A percentile compares a stretch with the other conserved stretches of the same genome.
Conservation (phyloP, 176 grass and related monocot species). For the Eragrostis nindensis region DNA sequence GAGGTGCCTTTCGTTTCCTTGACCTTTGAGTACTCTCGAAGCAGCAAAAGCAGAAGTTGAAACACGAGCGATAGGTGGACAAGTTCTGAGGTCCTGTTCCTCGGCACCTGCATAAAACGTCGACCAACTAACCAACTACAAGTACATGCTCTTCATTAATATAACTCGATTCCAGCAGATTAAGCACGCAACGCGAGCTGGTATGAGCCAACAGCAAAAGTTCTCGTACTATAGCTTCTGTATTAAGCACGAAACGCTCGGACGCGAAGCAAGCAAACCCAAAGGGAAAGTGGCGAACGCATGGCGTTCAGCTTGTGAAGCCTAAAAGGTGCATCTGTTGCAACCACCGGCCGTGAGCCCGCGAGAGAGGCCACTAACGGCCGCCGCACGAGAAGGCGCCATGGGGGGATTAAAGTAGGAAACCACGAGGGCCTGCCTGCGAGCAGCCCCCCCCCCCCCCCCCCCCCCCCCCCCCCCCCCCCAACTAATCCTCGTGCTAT, state of each 20-base stretch:
- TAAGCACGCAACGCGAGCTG: not conserved
- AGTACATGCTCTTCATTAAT: constrained; percentile 9
- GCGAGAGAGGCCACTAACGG: not conserved
- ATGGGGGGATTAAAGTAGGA: constrained; percentile 30
- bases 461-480: too few relatives aligned
- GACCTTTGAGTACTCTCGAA: not conserved
- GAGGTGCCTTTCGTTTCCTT: not conserved
- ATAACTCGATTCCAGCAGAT: not conserved
- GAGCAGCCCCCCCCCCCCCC: not conserved
- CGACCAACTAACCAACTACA: not conserved
- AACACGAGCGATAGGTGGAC: not conserved
- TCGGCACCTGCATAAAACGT: not conserved
- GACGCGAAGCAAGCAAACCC: constrained; percentile 25
- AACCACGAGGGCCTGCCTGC: constrained; percentile 33
- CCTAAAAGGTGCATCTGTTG: not conserved
- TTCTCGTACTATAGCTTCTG: not conserved
- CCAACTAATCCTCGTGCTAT: constrained; percentile 29
- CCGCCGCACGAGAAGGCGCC: constrained; percentile 17
- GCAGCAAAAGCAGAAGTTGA: not conserved
- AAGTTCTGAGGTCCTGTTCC: not conserved
- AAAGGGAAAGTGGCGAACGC: not conserved
- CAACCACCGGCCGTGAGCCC: not conserved
- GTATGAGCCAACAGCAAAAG: not conserved
- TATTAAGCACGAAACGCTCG: not conserved
- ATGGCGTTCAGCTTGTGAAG: constrained; percentile 4